Evolutionary conservation across 148 eudicot species (phyloP).

Genomic region (Camellia lanceoleosa): DNA sequence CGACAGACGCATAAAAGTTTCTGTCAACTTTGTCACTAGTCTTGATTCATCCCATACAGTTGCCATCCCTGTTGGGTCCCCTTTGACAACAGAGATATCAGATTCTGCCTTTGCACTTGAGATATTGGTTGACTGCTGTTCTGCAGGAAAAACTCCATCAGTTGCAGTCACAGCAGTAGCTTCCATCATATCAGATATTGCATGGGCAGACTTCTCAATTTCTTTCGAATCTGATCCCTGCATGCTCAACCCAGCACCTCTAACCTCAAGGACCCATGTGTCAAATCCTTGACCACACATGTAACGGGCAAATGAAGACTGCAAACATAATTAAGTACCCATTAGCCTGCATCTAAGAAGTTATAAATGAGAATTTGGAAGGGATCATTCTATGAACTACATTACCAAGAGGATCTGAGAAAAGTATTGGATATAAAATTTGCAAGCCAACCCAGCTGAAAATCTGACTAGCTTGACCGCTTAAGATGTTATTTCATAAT

Average conservation of each 20-base stretch:
- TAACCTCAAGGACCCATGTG: slow-evolving; percentile 95
- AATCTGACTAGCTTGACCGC: not conserved
- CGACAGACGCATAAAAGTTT: slow-evolving; percentile 70
- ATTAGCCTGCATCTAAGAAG: slow-evolving; percentile 3
- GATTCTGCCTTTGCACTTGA: slow-evolving; percentile 31
- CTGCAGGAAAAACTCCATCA: slow-evolving; percentile 25
- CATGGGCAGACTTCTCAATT: slow-evolving; percentile 65
- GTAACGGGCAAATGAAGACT: slow-evolving; percentile 97
- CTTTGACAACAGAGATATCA: slow-evolving; percentile 33
- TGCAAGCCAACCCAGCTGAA: not conserved
- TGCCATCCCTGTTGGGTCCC: slow-evolving; percentile 38
- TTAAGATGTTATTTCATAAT: not conserved
- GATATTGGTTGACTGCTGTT: slow-evolving; percentile 30
- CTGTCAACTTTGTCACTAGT: slow-evolving; percentile 65
- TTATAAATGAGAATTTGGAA: not conserved
- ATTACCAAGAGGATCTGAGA: not conserved
- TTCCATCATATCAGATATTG: slow-evolving; percentile 59
- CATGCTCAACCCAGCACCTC: slow-evolving; percentile 94
- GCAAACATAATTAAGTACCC: slow-evolving; percentile 22
- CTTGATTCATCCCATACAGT: slow-evolving; percentile 71
- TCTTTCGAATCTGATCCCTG: slow-evolving; percentile 47
- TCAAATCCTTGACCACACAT: slow-evolving; percentile 99
- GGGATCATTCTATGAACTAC: not conserved
- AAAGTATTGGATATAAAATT: not conserved
- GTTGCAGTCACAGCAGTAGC: slow-evolving; percentile 60